Conservation (phyloP, 805 yeast species). For the Kodamaea hsintzibuensis region DNA sequence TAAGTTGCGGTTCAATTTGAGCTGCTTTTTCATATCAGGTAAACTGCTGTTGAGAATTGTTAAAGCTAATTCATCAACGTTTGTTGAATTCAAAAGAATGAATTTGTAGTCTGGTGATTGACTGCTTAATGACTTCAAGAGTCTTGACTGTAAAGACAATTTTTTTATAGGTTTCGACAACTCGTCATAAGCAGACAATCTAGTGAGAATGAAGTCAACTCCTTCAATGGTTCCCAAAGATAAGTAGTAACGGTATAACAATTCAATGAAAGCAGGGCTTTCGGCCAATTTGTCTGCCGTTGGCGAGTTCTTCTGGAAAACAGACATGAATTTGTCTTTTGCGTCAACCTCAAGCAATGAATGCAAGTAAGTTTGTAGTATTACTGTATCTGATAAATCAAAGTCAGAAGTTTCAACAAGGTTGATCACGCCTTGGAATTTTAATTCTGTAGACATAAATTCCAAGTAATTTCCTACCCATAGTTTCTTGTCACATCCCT, state of each 20-base stretch:
- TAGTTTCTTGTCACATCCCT: background rate
- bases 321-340: conserved; percentile 15
- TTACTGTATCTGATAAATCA: conserved; percentile 3
- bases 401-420: conserved; percentile 10
- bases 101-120: background rate
- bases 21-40: conserved; percentile 17
- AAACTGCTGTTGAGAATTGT: conserved; percentile 12
- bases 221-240: conserved; percentile 17
- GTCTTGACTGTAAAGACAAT: conserved; percentile 18
- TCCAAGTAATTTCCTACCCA: conserved; percentile 3
- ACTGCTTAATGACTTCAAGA: conserved; percentile 20
- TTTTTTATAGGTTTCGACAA: conserved; percentile 18
- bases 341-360: conserved; percentile 17
- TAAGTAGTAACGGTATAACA: conserved; percentile 26
- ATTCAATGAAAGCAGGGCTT: conserved; percentile 17
- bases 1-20: conserved; percentile 12
- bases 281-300: conserved; percentile 12
- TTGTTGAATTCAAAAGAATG: background rate
- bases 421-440: conserved; percentile 7
- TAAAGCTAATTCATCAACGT: conserved; percentile 11
- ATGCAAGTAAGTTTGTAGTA: conserved; percentile 10
- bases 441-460: background rate
- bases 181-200: conserved; percentile 17
- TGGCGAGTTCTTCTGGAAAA: conserved; percentile 19
- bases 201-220: conserved; percentile 17